Base-by-base conservation (phyloP, 129 eudicot species). In the Solidago caesia region DNA sequence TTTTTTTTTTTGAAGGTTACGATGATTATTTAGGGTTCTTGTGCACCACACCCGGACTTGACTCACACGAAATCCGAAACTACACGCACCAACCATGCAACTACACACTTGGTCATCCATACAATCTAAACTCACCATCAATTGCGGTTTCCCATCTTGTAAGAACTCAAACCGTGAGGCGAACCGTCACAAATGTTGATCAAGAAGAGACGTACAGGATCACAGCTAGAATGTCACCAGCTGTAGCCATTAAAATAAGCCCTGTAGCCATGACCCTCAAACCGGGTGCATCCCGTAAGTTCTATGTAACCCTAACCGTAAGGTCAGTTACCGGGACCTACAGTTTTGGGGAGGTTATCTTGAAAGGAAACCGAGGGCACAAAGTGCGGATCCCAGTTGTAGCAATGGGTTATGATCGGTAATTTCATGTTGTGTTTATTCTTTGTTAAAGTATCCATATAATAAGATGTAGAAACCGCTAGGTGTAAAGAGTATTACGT, bases 301-400 rank as follows among this genome's bases (percentile, higher is more conserved):
- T 94, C 75, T 26, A 87, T 0, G 89, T 94, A 14, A 85, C 92
- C 14, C 87, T 94, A 67, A 84, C 96, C 0, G 96, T 80, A 46
- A 82, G 92, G 68, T 84, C 97, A 1, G 85, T 86, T 25, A 88
- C 92, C 0, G 92, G 93, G 33, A 29, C 86, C 74, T 94, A 94
- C 80, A 80, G 89, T 59, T 94, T 94, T 67, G 99, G 99, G 13
- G 87, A 88, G 88, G 97, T 94, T 46, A 21, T 74, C 64, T 65
- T 94, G 80, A 94, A 94, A 80, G 99, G 99, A 58, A 88, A 85
- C 79, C 82, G 97, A 77, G 96, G 99, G 61, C 99, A 94, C 74
- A 94, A 81, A 86, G 99, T 88, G 10, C 83, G 93, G 64, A 90
- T 94, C 77, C 97, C 97, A 2, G 96, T 94, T 49, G 97, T 91